Conservation (phyloP, 2,329 filamentous ascomycete genomes). For the Bipolaris zeicola region DNA sequence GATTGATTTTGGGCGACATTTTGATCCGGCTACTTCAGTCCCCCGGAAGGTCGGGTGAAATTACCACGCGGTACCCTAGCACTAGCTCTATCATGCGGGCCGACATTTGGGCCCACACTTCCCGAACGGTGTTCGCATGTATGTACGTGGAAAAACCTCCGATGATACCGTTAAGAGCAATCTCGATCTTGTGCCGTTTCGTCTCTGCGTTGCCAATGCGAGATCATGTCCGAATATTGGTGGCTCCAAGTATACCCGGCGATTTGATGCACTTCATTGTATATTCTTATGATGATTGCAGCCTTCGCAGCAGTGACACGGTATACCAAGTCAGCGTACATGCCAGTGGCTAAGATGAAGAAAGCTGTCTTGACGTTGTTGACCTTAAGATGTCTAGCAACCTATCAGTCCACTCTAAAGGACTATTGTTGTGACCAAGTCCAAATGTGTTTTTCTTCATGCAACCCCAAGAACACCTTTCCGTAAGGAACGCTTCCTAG, state of each 20-base stretch:
- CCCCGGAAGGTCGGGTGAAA: too few species aligned
- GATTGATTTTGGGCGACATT: too few species aligned
- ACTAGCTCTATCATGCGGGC: too few species aligned
- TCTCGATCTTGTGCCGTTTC: conserved; percentile 59
- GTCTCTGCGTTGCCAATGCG: conserved; percentile 12
- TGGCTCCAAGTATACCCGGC: conserved; percentile 58
- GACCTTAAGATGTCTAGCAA: conserved; percentile 59
- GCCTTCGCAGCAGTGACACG: conserved; percentile 49
- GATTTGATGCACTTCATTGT: conserved; percentile 59
- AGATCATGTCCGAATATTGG: neutral
- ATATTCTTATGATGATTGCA: conserved; percentile 54
- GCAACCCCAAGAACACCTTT: conserved; percentile 22
- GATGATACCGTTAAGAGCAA: conserved; percentile 55
- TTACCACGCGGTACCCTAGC: too few species aligned
- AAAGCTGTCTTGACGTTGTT: conserved; percentile 56
- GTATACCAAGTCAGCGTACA: conserved; percentile 49
- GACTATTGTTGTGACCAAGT: conserved; percentile 62
- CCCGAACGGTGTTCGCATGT: neutral
- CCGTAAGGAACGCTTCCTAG: neutral
- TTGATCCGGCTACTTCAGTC: too few species aligned
- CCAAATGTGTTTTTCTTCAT: conserved; percentile 48
- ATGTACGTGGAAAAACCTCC: conserved; percentile 58
- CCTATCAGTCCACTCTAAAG: conserved; percentile 56
- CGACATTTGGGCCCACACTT: too few species aligned
- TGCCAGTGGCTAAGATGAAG: conserved; percentile 52